Evolutionary conservation across 192 early-diverging fungal genomes (phyloP).

Genomic region (Entomortierella chlamydospora): DNA sequence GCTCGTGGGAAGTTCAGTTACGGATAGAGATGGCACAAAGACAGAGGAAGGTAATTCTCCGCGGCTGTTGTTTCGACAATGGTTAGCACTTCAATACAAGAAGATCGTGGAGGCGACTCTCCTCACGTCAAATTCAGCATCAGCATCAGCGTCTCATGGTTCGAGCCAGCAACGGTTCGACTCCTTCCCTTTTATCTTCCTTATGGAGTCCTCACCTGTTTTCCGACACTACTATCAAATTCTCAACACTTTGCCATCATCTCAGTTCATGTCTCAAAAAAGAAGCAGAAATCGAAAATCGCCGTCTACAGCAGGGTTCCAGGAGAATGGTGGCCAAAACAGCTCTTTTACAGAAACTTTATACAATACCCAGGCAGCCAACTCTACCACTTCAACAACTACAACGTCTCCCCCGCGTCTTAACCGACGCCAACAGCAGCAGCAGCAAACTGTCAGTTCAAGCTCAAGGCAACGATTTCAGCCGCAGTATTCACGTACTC

Average conservation of each 20-base stretch:
- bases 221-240: conserved; percentile 49
- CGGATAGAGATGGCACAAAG: not conserved
- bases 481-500: not conserved
- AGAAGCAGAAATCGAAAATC: not conserved
- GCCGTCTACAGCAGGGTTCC: not conserved
- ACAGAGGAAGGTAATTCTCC: not conserved
- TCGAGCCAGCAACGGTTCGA: conserved; percentile 3
- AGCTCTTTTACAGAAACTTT: not conserved
- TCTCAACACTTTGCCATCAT: conserved; percentile 39
- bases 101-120: conserved; percentile 4
- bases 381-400: too few species aligned
- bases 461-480: not conserved
- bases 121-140: not conserved
- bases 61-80: conserved; percentile 16
- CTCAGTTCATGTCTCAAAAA: conserved; percentile 25
- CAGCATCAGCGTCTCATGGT: not conserved
- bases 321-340: not conserved
- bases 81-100: conserved; percentile 24
- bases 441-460: not conserved
- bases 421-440: conserved; percentile 12
- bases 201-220: conserved; percentile 45
- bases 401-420: not conserved
- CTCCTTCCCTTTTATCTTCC: conserved; percentile 35
- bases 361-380: not conserved
- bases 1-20: conserved; percentile 1